Evolutionary conservation across 2,329 filamentous ascomycete genomes (phyloP), one percentile per base, ranked within the genome.

Genomic region (Amesomyces nigricolor): DNA sequence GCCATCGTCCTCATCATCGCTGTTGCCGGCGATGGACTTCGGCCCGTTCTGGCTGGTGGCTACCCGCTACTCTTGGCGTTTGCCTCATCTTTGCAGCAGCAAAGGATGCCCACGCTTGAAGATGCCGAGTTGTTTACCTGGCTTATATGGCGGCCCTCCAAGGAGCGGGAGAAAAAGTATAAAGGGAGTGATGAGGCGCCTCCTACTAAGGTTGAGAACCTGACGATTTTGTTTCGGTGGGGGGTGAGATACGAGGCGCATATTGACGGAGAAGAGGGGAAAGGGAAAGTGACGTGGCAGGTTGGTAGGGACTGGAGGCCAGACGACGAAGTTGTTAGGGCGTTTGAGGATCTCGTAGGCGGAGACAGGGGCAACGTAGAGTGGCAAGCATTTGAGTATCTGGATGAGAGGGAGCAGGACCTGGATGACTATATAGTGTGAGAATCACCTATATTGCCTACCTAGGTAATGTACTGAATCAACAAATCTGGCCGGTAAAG

Each of bases 51-150:
- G n/a, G n/a, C n/a, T n/a, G n/a, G n/a, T n/a, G n/a, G n/a, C n/a
- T n/a, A n/a, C n/a, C n/a, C 46, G 32, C 42, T 57, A 32, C 46
- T 57, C 50, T 50, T 57, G 45, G 54, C 54, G 30, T 57, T 57
- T 54, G 54, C 50, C 30, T 57, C 22, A 45, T 57, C 54, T 17
- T 38, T 57, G 4, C 45, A 46, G 40, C 45, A 8, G 10, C 30
- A 32, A 7, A 32, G 10, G 4, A 57, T 57, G 54, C 54, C 46
- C 22, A 38, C 45, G 14, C 51, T 57, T 39, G 30, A 49, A 43
- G 46, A 53, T 45, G 51, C 54, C 37, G 54, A 57, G 50, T 32
- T 57, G 8, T 57, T 57, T 19, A 53, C 54, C 7, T 57, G 54
- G 54, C 50, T 57, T 40, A 57, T 30, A 45, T 57, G 54, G 54